Evolutionary conservation across 2,329 filamentous ascomycete species (phyloP).

Genomic region (Corinectria fuckeliana): DNA sequence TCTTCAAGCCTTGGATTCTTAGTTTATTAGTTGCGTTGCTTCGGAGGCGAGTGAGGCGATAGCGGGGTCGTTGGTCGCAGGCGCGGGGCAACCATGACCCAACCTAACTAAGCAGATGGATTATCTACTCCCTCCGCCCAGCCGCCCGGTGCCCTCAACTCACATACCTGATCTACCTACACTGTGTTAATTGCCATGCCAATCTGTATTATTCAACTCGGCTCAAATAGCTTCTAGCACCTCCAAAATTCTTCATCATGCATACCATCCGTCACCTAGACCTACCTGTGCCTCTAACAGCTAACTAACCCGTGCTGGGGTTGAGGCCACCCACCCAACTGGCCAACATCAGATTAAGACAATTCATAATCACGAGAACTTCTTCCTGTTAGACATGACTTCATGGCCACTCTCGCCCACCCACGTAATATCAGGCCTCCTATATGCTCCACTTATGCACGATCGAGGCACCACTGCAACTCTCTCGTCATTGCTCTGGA

Average conservation of each 20-base stretch:
- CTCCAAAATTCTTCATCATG: too few relatives aligned
- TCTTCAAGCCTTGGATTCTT: background rate
- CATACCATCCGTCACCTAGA: too few relatives aligned
- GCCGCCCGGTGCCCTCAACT: too few relatives aligned
- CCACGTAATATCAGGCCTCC: background rate
- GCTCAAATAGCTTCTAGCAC: too few relatives aligned
- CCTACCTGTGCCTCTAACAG: too few relatives aligned
- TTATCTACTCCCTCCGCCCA: too few relatives aligned
- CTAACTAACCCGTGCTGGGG: too few relatives aligned
- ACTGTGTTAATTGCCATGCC: too few relatives aligned
- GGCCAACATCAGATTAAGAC: background rate
- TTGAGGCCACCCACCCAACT: background rate
- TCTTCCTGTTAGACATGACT: background rate
- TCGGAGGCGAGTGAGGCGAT: slow-evolving; percentile 2
- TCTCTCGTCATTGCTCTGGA: background rate
- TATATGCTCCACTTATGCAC: slow-evolving; percentile 19
- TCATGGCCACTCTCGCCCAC: background rate
- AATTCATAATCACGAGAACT: background rate
- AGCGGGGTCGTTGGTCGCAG: slow-evolving; percentile 13
- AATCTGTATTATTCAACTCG: too few relatives aligned
- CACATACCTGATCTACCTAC: too few relatives aligned
- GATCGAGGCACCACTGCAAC: slow-evolving; percentile 9
- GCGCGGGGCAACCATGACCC: slow-evolving; percentile 3
- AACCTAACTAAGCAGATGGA: too few relatives aligned
- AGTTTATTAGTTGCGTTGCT: too few relatives aligned